phyloP scores from a whole-genome alignment of 2,329 filamentous ascomycete genomes.

The Fusarium abutilonis region DNA sequence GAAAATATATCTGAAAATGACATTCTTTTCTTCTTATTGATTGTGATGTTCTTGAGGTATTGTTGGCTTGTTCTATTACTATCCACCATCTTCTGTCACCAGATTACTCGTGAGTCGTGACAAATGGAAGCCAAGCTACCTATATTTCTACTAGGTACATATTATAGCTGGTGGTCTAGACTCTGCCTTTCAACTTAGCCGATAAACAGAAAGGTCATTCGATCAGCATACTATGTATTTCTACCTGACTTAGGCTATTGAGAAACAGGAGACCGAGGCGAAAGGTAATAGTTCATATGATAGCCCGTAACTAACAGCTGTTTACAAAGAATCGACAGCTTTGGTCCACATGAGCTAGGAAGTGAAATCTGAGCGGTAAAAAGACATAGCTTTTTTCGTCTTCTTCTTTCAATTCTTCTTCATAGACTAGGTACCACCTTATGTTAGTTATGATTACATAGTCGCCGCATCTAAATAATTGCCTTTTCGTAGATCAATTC shows the following conservation, averaged over 20 bases:
- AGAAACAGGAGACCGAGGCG: constrained; percentile 1
- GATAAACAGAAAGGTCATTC: constrained; percentile 4
- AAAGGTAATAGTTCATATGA: not conserved
- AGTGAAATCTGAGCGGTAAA: not conserved
- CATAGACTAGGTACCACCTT: no score
- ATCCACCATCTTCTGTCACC: constrained; percentile 42
- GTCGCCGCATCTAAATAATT: not conserved
- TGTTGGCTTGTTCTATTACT: constrained; percentile 17
- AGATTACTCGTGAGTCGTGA: constrained; percentile 32
- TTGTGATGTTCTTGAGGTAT: not conserved
- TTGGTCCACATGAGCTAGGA: not conserved
- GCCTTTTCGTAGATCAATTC: not conserved
- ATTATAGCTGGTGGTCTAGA: not conserved
- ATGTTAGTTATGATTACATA: not conserved
- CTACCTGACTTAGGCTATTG: constrained; percentile 10
- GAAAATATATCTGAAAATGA: not conserved
- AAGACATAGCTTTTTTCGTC: not conserved
- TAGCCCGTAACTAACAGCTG: no score
- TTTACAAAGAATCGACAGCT: not conserved
- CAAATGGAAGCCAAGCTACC: constrained; percentile 3
- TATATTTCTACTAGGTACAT: not conserved
- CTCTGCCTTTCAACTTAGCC: constrained; percentile 12
- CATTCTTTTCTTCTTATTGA: not conserved
- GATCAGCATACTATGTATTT: not conserved
- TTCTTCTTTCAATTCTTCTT: no score